A percentile compares a stretch with the other conserved stretches of the same genome.
These are phyloP conservation scores for Colletotrichum somersetense DNA, from an alignment of 2,329 filamentous ascomycete genomes.

Conservation along the genomic window DNA sequence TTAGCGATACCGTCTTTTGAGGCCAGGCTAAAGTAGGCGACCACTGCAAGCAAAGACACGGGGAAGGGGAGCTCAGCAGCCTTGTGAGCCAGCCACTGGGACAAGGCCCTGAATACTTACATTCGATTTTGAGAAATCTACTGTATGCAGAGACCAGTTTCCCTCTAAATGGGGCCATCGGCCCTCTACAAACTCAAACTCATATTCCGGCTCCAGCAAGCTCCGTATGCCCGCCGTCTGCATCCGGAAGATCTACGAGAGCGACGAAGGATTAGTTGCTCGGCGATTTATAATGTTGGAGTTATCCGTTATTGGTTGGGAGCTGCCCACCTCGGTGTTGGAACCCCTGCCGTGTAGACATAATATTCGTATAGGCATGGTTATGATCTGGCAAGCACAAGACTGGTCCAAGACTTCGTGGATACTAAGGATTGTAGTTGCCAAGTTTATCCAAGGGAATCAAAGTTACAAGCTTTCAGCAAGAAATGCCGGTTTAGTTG, in stretches of 20 bases:
- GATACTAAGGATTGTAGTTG: not conserved
- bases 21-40: not conserved
- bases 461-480: not conserved
- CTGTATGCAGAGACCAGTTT: slow-evolving; percentile 23
- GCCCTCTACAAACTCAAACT: slow-evolving; percentile 23
- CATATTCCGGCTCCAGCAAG: slow-evolving; percentile 22
- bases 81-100: not conserved
- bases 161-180: slow-evolving; percentile 23
- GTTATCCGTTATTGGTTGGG: not conserved
- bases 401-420: not conserved
- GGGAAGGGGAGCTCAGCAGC: not conserved
- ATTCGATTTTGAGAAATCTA: slow-evolving; percentile 26
- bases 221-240: slow-evolving; percentile 24
- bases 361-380: not conserved
- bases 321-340: not conserved
- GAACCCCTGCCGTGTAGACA: slow-evolving; percentile 1
- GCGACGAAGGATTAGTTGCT: not conserved
- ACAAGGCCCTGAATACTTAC: slow-evolving; percentile 1
- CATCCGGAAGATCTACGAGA: slow-evolving; percentile 21
- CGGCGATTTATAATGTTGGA: not conserved
- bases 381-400: not conserved
- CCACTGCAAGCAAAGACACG: not conserved
- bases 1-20: not conserved
- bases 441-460: not conserved
- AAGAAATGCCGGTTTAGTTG: not conserved